Evolutionary conservation across 2,329 filamentous ascomycete genomes (phyloP).

Genomic region (Cephalotrichum gorgonifer): DNA sequence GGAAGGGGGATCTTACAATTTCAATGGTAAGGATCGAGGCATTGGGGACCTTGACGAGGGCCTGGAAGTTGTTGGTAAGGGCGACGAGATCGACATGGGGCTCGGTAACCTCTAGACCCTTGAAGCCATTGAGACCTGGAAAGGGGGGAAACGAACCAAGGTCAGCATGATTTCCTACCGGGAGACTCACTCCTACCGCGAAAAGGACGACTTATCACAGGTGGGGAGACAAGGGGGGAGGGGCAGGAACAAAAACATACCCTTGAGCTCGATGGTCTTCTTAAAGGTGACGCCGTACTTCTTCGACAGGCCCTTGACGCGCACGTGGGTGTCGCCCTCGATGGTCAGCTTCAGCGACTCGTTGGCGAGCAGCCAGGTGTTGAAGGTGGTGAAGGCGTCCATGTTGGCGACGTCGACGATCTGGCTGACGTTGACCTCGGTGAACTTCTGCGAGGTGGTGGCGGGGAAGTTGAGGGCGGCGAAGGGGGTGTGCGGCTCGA

Average conservation of each 20-base stretch:
- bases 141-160: not conserved
- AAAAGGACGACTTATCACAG: not conserved
- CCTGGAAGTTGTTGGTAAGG: constrained; percentile 43
- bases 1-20: constrained; percentile 35
- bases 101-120: constrained; percentile 40
- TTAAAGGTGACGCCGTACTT: constrained; percentile 42
- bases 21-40: constrained; percentile 52
- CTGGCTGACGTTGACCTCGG: constrained; percentile 43
- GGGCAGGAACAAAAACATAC: constrained; percentile 8
- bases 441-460: constrained; percentile 35
- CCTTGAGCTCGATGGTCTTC: constrained; percentile 40
- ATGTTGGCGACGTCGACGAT: constrained; percentile 32
- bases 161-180: not conserved
- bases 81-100: constrained; percentile 32
- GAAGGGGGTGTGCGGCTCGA: constrained; percentile 35
- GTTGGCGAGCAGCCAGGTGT: constrained; percentile 40
- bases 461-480: constrained; percentile 39
- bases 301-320: constrained; percentile 36
- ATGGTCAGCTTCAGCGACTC: constrained; percentile 40
- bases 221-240: not conserved
- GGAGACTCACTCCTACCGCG: not conserved
- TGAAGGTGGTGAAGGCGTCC: constrained; percentile 42
- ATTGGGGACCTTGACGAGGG: constrained; percentile 51
- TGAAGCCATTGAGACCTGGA: constrained; percentile 41
- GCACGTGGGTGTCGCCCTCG: constrained; percentile 39